A percentile compares a stretch with the other conserved stretches of the same genome.
Evolutionary conservation across 2,329 filamentous ascomycete species (phyloP).

Genomic region (Pseudogymnoascus sp.): DNA sequence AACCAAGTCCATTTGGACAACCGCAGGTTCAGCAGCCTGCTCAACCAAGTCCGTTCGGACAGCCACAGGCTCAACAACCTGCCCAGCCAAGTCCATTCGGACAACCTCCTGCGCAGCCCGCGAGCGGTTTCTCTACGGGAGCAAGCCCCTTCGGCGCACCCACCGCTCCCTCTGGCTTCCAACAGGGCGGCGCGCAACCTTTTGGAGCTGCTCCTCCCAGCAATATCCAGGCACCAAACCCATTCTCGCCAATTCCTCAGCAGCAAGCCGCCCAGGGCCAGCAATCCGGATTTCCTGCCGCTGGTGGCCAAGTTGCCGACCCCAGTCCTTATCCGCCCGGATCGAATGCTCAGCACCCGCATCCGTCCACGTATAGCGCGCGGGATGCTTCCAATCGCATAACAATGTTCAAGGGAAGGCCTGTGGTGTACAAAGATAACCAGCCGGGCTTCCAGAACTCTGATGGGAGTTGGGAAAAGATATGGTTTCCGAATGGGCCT

Average conservation of each 20-base stretch:
- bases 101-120: not conserved
- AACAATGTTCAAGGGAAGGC: slow-evolving; percentile 56
- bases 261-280: not conserved
- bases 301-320: slow-evolving; percentile 1
- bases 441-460: slow-evolving; percentile 43
- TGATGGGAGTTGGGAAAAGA: slow-evolving; percentile 54
- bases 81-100: too few species aligned
- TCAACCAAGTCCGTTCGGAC: too few species aligned
- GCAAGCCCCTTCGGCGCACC: not conserved
- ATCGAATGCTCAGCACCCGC: slow-evolving; percentile 15
- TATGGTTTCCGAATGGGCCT: slow-evolving; percentile 69
- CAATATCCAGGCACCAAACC: slow-evolving; percentile 21
- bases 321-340: slow-evolving; percentile 11
- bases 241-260: slow-evolving; percentile 17
- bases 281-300: not conserved
- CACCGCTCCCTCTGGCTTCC: not conserved
- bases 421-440: slow-evolving; percentile 52
- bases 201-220: slow-evolving; percentile 29
- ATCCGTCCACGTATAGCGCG: slow-evolving; percentile 20
- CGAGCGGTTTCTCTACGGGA: slow-evolving; percentile 10
- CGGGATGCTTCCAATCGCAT: slow-evolving; percentile 35
- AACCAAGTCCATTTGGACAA: not conserved
- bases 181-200: slow-evolving; percentile 22
- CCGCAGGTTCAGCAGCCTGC: too few species aligned
- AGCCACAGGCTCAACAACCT: not conserved